Percentiles rank a stretch among this genome's conserved stretches.
phyloP scores from a whole-genome alignment of 1,139 yeast genomes.

The Magnusiomyces tetraspermus region DNA sequence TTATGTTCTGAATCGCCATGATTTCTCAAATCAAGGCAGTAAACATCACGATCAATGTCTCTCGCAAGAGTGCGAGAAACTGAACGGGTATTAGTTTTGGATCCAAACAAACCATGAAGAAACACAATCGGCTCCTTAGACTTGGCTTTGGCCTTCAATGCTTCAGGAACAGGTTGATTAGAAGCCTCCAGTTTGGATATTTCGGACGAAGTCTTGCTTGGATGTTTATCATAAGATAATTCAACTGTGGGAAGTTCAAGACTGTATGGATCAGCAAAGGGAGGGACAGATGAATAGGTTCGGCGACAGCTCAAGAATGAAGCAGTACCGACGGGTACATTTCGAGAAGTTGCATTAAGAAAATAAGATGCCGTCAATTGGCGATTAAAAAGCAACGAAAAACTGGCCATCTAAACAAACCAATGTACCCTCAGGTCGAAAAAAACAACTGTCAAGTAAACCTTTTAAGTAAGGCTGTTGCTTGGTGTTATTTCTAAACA shows the following conservation, averaged over 20 bases:
- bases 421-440: too few species aligned
- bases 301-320: too few species aligned
- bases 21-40: slow-evolving; percentile 74
- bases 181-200: slow-evolving; percentile 1
- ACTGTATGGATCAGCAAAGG: neutral
- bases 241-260: slow-evolving; percentile 12
- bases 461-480: too few species aligned
- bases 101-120: slow-evolving; percentile 86
- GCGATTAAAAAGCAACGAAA: too few species aligned
- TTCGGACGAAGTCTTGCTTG: neutral
- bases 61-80: slow-evolving; percentile 45
- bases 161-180: neutral
- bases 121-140: slow-evolving; percentile 51
- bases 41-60: slow-evolving; percentile 38
- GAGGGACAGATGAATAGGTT: neutral
- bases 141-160: neutral
- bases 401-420: too few species aligned
- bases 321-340: too few species aligned
- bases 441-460: too few species aligned
- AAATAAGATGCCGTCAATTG: too few species aligned
- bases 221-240: slow-evolving; percentile 12
- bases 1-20: slow-evolving; percentile 86
- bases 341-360: too few species aligned
- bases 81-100: slow-evolving; percentile 64
- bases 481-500: too few species aligned